Evolutionary conservation across 2,329 filamentous ascomycete genomes (phyloP).

Genomic region (Fusarium caatingaense): DNA sequence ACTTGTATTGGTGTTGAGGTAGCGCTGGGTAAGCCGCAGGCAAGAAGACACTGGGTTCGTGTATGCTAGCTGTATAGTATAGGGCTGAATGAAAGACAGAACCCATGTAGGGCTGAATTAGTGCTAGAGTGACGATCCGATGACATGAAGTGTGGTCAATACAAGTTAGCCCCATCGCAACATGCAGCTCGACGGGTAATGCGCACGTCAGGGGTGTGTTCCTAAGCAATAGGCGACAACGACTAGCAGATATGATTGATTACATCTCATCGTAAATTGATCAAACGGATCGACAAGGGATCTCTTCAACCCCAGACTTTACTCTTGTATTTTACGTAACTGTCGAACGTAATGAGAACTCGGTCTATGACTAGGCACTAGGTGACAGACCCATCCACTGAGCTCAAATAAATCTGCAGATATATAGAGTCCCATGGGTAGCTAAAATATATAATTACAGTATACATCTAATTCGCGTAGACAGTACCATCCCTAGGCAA

Average conservation of each 20-base stretch:
- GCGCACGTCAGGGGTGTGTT: background rate
- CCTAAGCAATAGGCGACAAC: background rate
- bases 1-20: background rate
- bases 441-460: no score
- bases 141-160: background rate
- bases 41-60: background rate
- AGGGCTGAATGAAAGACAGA: background rate
- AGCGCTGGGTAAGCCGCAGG: background rate
- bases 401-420: background rate
- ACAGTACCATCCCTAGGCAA: conserved; percentile 39
- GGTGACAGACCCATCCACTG: background rate
- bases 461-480: conserved; percentile 21
- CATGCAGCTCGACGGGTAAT: background rate
- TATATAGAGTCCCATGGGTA: background rate
- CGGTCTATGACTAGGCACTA: background rate
- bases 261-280: background rate
- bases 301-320: background rate
- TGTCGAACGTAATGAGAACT: background rate
- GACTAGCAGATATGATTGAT: background rate
- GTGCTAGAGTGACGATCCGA: background rate
- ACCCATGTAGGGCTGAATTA: conserved; percentile 10
- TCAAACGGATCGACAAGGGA: no score
- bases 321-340: background rate
- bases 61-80: background rate
- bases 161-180: background rate